phyloP scores from a whole-genome alignment of 805 yeast genomes.

The Ascoidea tarda region DNA sequence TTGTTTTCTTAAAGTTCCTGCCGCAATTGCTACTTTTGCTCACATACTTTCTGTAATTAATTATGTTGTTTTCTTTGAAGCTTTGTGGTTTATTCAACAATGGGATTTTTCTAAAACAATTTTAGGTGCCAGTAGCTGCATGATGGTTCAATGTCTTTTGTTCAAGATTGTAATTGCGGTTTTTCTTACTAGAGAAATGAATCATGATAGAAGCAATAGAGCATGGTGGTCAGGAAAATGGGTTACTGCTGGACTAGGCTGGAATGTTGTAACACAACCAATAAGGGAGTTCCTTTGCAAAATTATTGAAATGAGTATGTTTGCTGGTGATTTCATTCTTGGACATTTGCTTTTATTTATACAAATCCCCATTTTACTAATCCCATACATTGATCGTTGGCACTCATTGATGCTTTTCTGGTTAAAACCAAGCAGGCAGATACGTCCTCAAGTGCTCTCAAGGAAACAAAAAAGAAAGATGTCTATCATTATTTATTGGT shows the following conservation, averaged over 20 bases:
- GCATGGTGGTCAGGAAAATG: conserved; percentile 69
- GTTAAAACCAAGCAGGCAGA: conserved; percentile 37
- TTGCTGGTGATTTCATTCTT: conserved; percentile 36
- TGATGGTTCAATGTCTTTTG: conserved; percentile 33
- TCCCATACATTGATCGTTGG: conserved; percentile 44
- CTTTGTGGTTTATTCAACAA: conserved; percentile 40
- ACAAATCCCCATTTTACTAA: conserved; percentile 37
- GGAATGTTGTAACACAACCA: conserved; percentile 41
- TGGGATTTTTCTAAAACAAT: conserved; percentile 39
- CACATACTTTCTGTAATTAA: conserved; percentile 33
- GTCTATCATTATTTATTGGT: neutral
- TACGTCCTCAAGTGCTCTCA: conserved; percentile 31
- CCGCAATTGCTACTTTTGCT: conserved; percentile 32
- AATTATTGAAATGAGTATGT: conserved; percentile 39
- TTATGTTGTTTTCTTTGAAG: conserved; percentile 34
- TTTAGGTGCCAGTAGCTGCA: conserved; percentile 36
- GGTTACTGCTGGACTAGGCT: conserved; percentile 41
- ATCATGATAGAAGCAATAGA: conserved; percentile 35
- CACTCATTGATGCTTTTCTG: conserved; percentile 48
- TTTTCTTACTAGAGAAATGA: conserved; percentile 40
- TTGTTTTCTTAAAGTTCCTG: conserved; percentile 28
- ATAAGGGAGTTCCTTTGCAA: conserved; percentile 43
- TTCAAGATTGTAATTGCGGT: conserved; percentile 30
- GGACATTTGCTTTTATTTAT: conserved; percentile 37
- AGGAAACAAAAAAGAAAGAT: conserved; percentile 24